Evolutionary conservation across 495 filamentous ascomycete genomes (phyloP).

Genomic region (Tetracladium setigerum): DNA sequence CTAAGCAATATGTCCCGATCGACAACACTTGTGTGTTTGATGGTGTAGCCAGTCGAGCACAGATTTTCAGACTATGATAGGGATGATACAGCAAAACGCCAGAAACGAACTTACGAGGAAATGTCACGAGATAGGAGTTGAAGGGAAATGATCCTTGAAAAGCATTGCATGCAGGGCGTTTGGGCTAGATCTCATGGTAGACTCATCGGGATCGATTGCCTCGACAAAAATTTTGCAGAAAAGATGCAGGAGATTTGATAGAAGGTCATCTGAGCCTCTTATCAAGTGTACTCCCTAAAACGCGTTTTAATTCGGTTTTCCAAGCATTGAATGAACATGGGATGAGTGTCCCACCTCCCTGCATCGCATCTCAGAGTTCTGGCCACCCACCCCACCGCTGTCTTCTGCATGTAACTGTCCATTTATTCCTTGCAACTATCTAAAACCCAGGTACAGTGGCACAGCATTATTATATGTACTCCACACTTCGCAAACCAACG

Average conservation of each 20-base stretch:
- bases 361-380: too few relatives aligned
- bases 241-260: neutral
- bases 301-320: too few relatives aligned
- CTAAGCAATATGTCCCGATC: constrained; percentile 90
- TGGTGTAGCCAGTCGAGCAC: constrained; percentile 72
- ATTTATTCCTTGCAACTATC: too few relatives aligned
- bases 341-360: too few relatives aligned
- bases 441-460: too few relatives aligned
- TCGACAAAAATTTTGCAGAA: constrained; percentile 1
- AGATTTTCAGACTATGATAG: constrained; percentile 48
- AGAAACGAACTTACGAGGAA: neutral
- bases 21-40: constrained; percentile 93
- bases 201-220: constrained; percentile 7
- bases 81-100: too few relatives aligned
- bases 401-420: too few relatives aligned
- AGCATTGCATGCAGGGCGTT: constrained; percentile 16
- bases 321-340: too few relatives aligned
- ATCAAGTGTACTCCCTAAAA: neutral
- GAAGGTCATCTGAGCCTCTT: constrained; percentile 8
- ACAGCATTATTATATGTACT: too few relatives aligned
- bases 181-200: constrained; percentile 6
- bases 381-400: too few relatives aligned
- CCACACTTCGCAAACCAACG: too few relatives aligned
- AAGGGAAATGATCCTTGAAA: constrained; percentile 10
- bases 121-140: constrained; percentile 1